A percentile compares a stretch with the other conserved stretches of the same genome.
Conservation (phyloP, 2,329 filamentous ascomycete genomes). For the Tolypocladium endophyticum region DNA sequence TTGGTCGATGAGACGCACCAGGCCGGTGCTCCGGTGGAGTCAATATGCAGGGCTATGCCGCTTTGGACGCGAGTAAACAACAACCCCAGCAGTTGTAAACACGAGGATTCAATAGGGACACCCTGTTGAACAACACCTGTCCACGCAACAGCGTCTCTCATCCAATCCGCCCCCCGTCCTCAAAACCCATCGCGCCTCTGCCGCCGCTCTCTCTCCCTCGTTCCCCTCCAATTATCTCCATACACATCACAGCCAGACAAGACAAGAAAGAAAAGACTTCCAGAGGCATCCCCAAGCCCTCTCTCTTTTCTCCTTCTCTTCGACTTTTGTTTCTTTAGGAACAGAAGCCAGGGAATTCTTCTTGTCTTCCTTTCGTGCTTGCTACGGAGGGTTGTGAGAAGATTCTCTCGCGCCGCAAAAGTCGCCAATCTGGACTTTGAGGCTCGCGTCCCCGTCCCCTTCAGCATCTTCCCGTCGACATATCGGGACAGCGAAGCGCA, state of each 20-base stretch:
- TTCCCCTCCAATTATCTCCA: conserved; percentile 27
- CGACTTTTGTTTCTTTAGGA: conserved; percentile 44
- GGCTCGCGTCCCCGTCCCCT: conserved; percentile 96
- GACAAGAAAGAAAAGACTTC: conserved; percentile 24
- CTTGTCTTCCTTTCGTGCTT: conserved; percentile 58
- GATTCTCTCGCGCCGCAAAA: conserved; percentile 57
- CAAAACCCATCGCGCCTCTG: conserved; percentile 28
- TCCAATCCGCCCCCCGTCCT: conserved; percentile 23
- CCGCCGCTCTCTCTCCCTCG: conserved; percentile 15
- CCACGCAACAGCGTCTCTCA: conserved; percentile 4
- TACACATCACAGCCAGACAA: conserved; percentile 19
- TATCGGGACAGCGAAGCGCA: conserved; percentile 56
- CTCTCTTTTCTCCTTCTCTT: conserved; percentile 24
- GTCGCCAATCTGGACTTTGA: conserved; percentile 99
- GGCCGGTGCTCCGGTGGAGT: conserved; percentile 7
- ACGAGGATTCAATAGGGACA: conserved; percentile 11
- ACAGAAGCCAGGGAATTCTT: conserved; percentile 56
- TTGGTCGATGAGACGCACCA: conserved; percentile 6
- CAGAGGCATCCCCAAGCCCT: conserved; percentile 21
- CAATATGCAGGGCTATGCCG: conserved; percentile 10
- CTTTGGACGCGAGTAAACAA: conserved; percentile 16
- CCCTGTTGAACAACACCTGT: conserved; percentile 10
- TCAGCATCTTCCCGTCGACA: conserved; percentile 99
- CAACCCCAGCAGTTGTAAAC: conserved; percentile 9
- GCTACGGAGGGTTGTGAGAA: conserved; percentile 55